Evolutionary conservation across 192 early-diverging fungal genomes (phyloP).

Genomic region (Rhizophagus sp.): DNA sequence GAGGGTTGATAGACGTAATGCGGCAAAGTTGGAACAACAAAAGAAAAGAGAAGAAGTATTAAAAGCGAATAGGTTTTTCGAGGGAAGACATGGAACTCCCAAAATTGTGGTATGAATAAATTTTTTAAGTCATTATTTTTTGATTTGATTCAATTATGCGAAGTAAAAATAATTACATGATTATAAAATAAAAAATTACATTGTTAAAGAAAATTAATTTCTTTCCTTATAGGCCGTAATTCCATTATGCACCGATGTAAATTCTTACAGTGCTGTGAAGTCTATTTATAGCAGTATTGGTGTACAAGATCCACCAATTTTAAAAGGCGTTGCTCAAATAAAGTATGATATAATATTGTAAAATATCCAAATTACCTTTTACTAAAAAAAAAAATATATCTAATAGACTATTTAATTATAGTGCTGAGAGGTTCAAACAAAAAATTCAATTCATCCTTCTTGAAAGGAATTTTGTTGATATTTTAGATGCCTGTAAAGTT

Average conservation of each 20-base stretch:
- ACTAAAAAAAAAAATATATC: background rate
- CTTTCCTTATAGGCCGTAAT: conserved; percentile 62
- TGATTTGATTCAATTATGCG: background rate
- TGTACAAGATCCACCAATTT: conserved; percentile 32
- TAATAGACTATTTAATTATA: conserved; percentile 28
- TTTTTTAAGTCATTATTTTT: background rate
- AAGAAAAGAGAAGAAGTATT: conserved; percentile 78
- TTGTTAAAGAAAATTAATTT: background rate
- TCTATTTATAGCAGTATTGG: conserved; percentile 52
- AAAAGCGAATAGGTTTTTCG: conserved; percentile 77
- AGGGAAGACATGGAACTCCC: conserved; percentile 77
- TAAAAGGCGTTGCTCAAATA: conserved; percentile 37
- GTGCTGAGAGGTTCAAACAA: conserved; percentile 86
- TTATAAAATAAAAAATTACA: background rate
- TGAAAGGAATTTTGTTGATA: conserved; percentile 76
- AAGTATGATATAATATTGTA: conserved; percentile 31
- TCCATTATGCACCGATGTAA: conserved; percentile 82
- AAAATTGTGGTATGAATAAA: conserved; percentile 72
- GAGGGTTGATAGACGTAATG: conserved; percentile 80
- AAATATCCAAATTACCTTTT: background rate
- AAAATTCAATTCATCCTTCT: conserved; percentile 81
- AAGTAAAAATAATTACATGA: background rate
- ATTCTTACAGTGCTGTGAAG: conserved; percentile 52
- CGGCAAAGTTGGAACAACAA: conserved; percentile 75
- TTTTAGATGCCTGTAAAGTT: conserved; percentile 87